Percentiles rank a stretch among this genome's conserved stretches.
phyloP scores from a whole-genome alignment of 805 yeast species.

The Groenewaldozyma salmanticensis region DNA sequence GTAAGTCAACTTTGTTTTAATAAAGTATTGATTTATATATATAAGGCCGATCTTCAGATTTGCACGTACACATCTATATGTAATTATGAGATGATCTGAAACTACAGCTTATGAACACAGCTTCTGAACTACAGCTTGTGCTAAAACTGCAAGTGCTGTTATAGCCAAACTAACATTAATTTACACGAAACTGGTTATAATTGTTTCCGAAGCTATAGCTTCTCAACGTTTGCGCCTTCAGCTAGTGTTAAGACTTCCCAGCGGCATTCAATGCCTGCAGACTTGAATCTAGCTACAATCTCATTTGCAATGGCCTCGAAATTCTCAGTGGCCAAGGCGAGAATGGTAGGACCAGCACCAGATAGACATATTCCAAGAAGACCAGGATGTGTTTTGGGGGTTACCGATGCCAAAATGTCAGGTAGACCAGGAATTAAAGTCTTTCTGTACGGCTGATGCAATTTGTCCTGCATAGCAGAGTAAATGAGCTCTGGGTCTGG shows the following conservation, averaged over 20 bases:
- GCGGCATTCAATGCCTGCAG: conserved; percentile 57
- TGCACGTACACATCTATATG: too few species aligned
- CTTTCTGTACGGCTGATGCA: conserved; percentile 96
- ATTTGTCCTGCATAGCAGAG: conserved; percentile 92
- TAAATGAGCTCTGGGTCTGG: conserved; percentile 78
- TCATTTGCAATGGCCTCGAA: conserved; percentile 74
- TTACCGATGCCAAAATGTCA: conserved; percentile 67
- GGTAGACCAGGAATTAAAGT: conserved; percentile 84
- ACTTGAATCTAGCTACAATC: conserved; percentile 58
- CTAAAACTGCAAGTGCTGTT: too few species aligned
- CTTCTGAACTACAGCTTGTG: too few species aligned
- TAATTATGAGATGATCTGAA: too few species aligned
- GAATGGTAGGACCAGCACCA: conserved; percentile 97
- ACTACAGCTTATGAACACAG: too few species aligned
- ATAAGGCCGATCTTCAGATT: too few species aligned
- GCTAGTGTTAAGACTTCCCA: conserved; percentile 87
- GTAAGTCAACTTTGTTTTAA: too few species aligned
- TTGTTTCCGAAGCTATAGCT: too few species aligned
- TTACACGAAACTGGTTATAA: too few species aligned
- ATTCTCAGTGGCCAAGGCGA: conserved; percentile 85
- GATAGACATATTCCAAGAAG: conserved; percentile 88
- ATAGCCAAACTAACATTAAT: too few species aligned
- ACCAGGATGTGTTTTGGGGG: conserved; percentile 76
- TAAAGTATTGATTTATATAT: too few species aligned
- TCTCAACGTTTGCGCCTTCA: conserved; percentile 64